Evolutionary conservation across 345 rosid genomes (phyloP).

Genomic region (Dimocarpus longan): DNA sequence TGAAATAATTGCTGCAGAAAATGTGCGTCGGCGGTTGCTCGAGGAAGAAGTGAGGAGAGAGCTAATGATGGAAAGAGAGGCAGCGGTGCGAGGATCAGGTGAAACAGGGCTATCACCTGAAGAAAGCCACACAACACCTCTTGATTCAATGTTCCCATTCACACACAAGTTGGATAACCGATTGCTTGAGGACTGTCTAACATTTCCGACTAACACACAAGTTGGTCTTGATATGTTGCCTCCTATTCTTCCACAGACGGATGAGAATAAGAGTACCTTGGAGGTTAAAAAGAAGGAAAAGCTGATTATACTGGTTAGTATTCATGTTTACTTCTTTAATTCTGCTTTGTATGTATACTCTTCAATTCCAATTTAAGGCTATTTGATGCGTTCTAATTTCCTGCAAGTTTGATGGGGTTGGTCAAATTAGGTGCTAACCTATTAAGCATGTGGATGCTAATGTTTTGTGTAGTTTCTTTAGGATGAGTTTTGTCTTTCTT

Average conservation of each 20-base stretch:
- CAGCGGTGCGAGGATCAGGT: slow-evolving; percentile 19
- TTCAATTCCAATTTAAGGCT: not conserved
- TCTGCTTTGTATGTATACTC: not conserved
- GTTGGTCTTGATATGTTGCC: not conserved
- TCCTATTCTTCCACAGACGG: not conserved
- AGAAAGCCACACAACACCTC: slow-evolving; percentile 28
- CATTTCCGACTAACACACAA: slow-evolving; percentile 11
- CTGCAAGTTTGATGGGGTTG: slow-evolving; percentile 6
- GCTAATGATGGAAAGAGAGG: slow-evolving; percentile 47
- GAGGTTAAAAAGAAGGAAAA: slow-evolving; percentile 37
- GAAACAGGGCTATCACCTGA: slow-evolving; percentile 23
- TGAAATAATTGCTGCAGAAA: slow-evolving; percentile 43
- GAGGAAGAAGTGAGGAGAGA: slow-evolving; percentile 50
- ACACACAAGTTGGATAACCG: slow-evolving; percentile 6
- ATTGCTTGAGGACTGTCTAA: not conserved
- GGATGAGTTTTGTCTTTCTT: not conserved
- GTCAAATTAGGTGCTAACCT: not conserved
- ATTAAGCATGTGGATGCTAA: slow-evolving; percentile 2
- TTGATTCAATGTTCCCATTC: slow-evolving; percentile 24
- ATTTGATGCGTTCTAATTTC: not conserved
- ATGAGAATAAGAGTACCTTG: slow-evolving; percentile 14
- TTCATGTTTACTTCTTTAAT: not conserved
- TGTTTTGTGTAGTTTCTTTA: not conserved
- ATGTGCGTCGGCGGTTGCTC: slow-evolving; percentile 33
- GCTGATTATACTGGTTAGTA: slow-evolving; percentile 48